These are phyloP conservation scores for Naganishia liquefaciens DNA, from an alignment of 1,284 basidiomycete genomes.

Conservation along the genomic window DNA sequence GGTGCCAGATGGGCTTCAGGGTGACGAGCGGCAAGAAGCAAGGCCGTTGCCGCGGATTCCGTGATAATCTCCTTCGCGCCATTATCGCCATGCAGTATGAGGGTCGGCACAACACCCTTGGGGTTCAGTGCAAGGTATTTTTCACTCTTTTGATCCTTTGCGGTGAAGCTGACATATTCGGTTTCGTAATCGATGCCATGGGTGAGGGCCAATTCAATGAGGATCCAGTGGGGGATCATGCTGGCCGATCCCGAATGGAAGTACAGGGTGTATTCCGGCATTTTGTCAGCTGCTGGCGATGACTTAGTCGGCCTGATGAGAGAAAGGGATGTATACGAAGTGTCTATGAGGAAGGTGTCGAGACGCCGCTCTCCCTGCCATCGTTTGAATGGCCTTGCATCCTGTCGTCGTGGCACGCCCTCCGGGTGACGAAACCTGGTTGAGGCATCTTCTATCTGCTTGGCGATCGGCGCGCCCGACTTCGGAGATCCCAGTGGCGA, in stretches of 20 bases:
- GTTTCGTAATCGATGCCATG: constrained; percentile 32
- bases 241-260: constrained; percentile 21
- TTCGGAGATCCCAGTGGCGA: no score
- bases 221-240: constrained; percentile 37
- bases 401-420: no score
- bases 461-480: no score
- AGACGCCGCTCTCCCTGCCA: no score
- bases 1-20: constrained; percentile 31
- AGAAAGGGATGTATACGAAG: not conserved
- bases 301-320: not conserved
- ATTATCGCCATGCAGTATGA: constrained; percentile 23
- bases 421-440: no score
- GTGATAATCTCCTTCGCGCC: constrained; percentile 25
- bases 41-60: constrained; percentile 37
- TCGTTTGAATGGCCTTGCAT: no score
- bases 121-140: constrained; percentile 37
- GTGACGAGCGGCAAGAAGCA: constrained; percentile 36
- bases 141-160: constrained; percentile 34
- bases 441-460: no score
- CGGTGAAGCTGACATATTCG: constrained; percentile 30
- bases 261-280: constrained; percentile 21
- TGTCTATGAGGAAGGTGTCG: no score
- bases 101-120: constrained; percentile 38
- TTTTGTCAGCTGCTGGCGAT: not conserved
- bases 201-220: constrained; percentile 34